Evolutionary conservation across 2,329 filamentous ascomycete genomes (phyloP).

Genomic region (Cryphonectria japonica): DNA sequence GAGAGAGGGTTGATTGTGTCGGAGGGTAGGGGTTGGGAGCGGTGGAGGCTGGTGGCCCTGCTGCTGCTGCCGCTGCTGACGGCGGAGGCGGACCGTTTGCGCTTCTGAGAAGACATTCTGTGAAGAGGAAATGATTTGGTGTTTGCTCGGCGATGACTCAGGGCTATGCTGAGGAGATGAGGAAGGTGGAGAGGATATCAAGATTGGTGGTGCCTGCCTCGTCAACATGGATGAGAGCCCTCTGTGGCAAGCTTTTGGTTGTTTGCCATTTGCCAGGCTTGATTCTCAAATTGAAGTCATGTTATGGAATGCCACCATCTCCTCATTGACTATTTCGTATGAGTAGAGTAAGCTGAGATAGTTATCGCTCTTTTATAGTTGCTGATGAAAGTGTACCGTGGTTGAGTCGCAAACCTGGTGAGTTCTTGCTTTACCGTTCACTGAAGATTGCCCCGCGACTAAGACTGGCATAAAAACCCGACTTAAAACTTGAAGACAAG

Average conservation of each 20-base stretch:
- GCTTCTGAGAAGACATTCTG: conserved; percentile 38
- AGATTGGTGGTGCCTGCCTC: neutral
- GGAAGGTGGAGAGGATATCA: neutral
- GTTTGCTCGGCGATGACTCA: neutral
- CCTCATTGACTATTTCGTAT: neutral
- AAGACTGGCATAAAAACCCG: neutral
- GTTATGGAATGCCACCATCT: neutral
- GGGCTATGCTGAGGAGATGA: neutral
- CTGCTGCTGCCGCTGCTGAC: conserved; percentile 23
- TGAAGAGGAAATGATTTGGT: neutral
- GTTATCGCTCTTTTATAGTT: neutral
- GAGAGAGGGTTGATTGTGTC: conserved; percentile 59
- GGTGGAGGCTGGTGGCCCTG: conserved; percentile 8
- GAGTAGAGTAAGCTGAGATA: neutral
- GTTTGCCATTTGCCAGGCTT: neutral
- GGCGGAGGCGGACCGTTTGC: conserved; percentile 38
- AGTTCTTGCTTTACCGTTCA: neutral
- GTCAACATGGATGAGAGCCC: neutral
- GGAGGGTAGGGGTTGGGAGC: conserved; percentile 34
- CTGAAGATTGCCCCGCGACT: neutral
- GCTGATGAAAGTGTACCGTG: neutral
- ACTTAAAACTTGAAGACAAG: neutral
- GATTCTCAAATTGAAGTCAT: neutral
- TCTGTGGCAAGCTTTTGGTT: neutral
- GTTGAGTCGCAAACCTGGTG: neutral